Evolutionary conservation across 2,329 filamentous ascomycete genomes (phyloP).

Genomic region (Claviceps sp.): DNA sequence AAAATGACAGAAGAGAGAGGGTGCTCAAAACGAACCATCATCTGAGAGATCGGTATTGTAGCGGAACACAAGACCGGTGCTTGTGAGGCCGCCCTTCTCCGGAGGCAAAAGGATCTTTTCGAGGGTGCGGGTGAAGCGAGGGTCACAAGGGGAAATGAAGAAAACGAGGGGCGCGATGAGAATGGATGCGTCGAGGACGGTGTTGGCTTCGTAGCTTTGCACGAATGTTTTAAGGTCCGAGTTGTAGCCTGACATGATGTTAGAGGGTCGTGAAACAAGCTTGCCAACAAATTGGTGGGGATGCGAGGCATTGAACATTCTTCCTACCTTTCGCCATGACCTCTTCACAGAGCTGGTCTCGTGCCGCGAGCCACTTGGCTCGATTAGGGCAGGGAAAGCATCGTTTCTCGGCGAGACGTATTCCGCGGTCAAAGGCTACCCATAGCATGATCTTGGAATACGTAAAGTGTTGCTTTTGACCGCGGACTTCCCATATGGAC

Average conservation of each 20-base stretch:
- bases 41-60: constrained; percentile 58
- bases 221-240: constrained; percentile 54
- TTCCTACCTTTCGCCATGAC: constrained; percentile 54
- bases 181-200: constrained; percentile 59
- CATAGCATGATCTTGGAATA: constrained; percentile 78
- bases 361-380: constrained; percentile 48
- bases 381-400: constrained; percentile 63
- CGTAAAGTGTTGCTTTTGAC: constrained; percentile 61
- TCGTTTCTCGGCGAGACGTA: constrained; percentile 62
- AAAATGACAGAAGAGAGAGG: neutral
- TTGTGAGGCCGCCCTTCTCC: constrained; percentile 63
- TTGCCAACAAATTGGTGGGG: neutral
- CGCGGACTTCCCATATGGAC: constrained; percentile 75
- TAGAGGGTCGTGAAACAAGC: neutral
- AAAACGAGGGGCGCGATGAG: constrained; percentile 68
- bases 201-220: constrained; percentile 62
- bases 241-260: constrained; percentile 37
- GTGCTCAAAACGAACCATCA: constrained; percentile 37
- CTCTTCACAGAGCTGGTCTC: constrained; percentile 59
- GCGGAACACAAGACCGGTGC: constrained; percentile 61
- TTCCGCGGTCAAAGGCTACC: constrained; percentile 65
- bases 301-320: neutral
- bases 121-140: constrained; percentile 58
- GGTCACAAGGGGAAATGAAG: constrained; percentile 66
- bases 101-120: constrained; percentile 58